Percentiles rank a stretch among this genome's conserved stretches.
phyloP scores from a whole-genome alignment of 495 filamentous ascomycete genomes.

The Thozetella sp. region DNA sequence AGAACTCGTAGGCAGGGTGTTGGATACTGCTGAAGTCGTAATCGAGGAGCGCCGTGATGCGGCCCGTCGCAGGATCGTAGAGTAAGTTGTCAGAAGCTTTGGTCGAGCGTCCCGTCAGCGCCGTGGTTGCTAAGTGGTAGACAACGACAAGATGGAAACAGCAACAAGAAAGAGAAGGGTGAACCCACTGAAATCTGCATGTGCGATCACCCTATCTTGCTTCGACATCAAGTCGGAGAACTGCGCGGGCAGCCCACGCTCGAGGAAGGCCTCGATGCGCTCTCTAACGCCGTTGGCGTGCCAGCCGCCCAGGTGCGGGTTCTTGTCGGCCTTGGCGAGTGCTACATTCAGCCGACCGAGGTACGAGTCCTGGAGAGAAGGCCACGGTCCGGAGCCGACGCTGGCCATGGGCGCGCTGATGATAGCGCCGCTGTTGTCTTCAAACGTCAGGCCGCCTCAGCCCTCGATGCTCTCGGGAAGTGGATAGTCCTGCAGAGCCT shows the following conservation, averaged over 20 bases:
- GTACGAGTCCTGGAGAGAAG: slow-evolving; percentile 21
- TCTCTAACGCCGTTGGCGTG: slow-evolving; percentile 21
- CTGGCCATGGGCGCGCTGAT: slow-evolving; percentile 26
- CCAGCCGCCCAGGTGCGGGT: slow-evolving; percentile 25
- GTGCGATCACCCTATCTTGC: slow-evolving; percentile 19
- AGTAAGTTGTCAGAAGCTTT: slow-evolving; percentile 20
- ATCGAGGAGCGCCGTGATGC: slow-evolving; percentile 26
- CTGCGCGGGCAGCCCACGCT: slow-evolving; percentile 24
- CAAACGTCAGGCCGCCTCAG: slow-evolving; percentile 27
- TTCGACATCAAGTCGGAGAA: slow-evolving; percentile 20
- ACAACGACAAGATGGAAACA: neutral
- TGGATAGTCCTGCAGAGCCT: slow-evolving; percentile 24
- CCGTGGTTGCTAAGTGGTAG: too few species aligned
- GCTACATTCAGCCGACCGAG: slow-evolving; percentile 18
- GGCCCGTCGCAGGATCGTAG: slow-evolving; percentile 20
- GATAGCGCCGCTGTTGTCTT: slow-evolving; percentile 19
- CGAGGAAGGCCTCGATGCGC: slow-evolving; percentile 24
- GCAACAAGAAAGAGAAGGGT: too few species aligned
- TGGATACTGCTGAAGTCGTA: slow-evolving; percentile 25
- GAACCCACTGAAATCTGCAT: slow-evolving; percentile 25
- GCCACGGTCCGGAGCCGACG: slow-evolving; percentile 21
- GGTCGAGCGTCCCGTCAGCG: too few species aligned
- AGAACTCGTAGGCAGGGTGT: slow-evolving; percentile 29
- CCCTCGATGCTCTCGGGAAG: slow-evolving; percentile 24
- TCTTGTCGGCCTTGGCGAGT: slow-evolving; percentile 19